These are phyloP conservation scores for Xylaria palmicola DNA, from an alignment of 495 filamentous ascomycete species.

Conservation along the genomic window DNA sequence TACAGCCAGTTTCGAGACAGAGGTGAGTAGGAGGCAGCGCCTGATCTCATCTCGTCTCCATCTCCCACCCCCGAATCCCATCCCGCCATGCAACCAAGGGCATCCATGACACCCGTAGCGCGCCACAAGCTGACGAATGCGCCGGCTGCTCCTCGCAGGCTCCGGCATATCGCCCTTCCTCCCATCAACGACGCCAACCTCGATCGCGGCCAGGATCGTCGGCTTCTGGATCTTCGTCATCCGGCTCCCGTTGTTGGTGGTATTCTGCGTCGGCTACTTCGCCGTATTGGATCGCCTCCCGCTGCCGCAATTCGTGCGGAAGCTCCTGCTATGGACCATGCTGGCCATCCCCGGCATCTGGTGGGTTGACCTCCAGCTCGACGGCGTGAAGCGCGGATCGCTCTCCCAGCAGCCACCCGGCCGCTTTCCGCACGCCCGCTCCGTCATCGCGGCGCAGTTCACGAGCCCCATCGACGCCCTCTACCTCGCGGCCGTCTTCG, in stretches of 20 bases:
- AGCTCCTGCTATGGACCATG: conserved; percentile 81
- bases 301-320: conserved; percentile 74
- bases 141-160: conserved; percentile 50
- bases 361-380: conserved; percentile 97
- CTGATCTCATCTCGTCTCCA: not conserved
- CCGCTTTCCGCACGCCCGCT: conserved; percentile 68
- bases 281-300: conserved; percentile 81
- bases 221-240: conserved; percentile 73
- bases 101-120: no score
- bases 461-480: conserved; percentile 91
- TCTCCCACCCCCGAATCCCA: not conserved
- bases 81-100: no score
- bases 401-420: conserved; percentile 58
- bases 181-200: conserved; percentile 63
- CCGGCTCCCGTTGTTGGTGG: conserved; percentile 76
- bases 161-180: conserved; percentile 96
- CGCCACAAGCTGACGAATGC: conserved; percentile 10
- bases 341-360: conserved; percentile 86
- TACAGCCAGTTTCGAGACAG: conserved; percentile 94
- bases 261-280: conserved; percentile 69
- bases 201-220: conserved; percentile 58
- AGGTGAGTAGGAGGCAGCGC: conserved; percentile 55
- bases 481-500: conserved; percentile 95
- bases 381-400: conserved; percentile 86
- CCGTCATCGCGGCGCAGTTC: conserved; percentile 84